Conservation (phyloP, 768 basidiomycete genomes). For the Lyophyllum shimeji region DNA sequence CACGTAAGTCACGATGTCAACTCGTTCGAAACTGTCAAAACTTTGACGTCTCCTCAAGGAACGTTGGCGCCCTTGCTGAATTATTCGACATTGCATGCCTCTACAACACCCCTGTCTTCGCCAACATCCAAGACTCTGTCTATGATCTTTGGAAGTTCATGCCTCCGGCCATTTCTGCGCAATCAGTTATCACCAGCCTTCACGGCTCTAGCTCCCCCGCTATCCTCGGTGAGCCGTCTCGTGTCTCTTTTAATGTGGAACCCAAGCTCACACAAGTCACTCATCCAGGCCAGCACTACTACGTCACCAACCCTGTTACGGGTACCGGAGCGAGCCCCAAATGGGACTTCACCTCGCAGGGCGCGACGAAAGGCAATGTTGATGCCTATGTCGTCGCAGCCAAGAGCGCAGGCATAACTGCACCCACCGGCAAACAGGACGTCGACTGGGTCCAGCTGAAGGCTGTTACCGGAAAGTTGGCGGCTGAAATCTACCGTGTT, state of each 20-base stretch:
- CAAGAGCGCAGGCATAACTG: constrained; percentile 38
- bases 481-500: constrained; percentile 49
- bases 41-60: constrained; percentile 25
- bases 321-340: constrained; percentile 44
- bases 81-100: constrained; percentile 58
- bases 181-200: constrained; percentile 13
- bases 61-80: constrained; percentile 48
- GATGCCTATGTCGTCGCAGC: constrained; percentile 48
- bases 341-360: constrained; percentile 55
- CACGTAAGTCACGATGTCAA: constrained; percentile 31
- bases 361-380: constrained; percentile 36
- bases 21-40: not conserved
- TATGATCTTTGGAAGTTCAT: constrained; percentile 26
- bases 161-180: constrained; percentile 4
- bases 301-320: constrained; percentile 43
- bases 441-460: constrained; percentile 58
- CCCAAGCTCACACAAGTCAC: not conserved
- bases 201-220: constrained; percentile 4
- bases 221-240: constrained; percentile 22
- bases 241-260: not conserved
- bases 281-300: constrained; percentile 52
- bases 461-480: constrained; percentile 46
- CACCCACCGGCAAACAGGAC: constrained; percentile 41
- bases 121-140: constrained; percentile 27
- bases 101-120: constrained; percentile 25